Evolutionary conservation across 495 filamentous ascomycete genomes (phyloP), one percentile per base, ranked within the genome.

Genomic region (Pyrenula massariospora): DNA sequence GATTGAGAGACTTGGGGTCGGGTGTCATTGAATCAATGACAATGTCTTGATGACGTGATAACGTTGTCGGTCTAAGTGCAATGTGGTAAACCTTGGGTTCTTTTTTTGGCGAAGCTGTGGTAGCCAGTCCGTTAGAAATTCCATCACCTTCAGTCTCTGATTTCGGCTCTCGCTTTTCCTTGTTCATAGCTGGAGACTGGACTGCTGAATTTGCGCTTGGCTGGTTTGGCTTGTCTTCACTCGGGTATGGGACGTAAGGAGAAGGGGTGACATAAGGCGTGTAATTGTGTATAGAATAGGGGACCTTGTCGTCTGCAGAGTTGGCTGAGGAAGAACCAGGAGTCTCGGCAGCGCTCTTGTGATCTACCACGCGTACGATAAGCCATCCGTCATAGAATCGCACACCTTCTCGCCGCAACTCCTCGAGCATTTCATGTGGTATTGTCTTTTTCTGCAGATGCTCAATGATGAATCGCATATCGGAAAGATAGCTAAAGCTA

Each of bases 341-440:
- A 66, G 80, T 60, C 73, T 71, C 76, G 25, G 81, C 76, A 1
- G 73, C 77, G 3, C 86, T 84, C 54, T 84, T 85, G 68, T 96
- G 87, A 70, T 96, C 87, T 58, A 93, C 78, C 2, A 96, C 76
- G 65, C 95, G 84, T 50, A 97, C 91, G 59, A 99, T 97, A 53
- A 99, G 77, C 65, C 92, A 95, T 20, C 88, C 91, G 66, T 99
- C 93, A 64, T 97, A 99, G 63, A 94, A 97, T n/a, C 71, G 75
- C 22, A 96, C 85, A 8, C 78, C 80, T 19, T 73, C 72, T 22
- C 80, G 73, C 25, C 82, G 67, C 54, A 89, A 70, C 60, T 88
- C 86, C 55, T 86, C 84, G 24, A 89, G 73, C 70, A 88, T 80
- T 66, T 89, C 84, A 64, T 89, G 85, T 23, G 86, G 86, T 56